phyloP scores from a whole-genome alignment of 2,329 filamentous ascomycete species.

The Ceratocystis harringtonii region DNA sequence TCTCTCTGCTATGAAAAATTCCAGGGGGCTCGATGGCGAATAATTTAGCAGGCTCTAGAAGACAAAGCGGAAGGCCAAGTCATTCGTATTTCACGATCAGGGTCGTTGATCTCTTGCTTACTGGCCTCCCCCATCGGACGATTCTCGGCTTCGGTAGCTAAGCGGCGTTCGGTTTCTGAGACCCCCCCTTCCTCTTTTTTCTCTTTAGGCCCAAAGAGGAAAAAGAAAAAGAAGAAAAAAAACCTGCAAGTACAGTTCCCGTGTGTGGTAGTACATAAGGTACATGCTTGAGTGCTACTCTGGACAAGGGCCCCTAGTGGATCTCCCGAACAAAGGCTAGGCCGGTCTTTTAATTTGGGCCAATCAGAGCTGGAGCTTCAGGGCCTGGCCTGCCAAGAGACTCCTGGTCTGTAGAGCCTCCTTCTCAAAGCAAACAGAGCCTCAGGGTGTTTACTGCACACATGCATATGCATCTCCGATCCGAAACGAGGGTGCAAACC shows the following conservation, averaged over 20 bases:
- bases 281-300: not conserved
- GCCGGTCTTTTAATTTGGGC: not conserved
- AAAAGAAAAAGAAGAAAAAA: not conserved
- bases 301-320: not conserved
- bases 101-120: too few species aligned
- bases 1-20: too few species aligned
- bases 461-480: too few species aligned
- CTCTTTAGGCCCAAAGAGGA: not conserved
- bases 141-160: slow-evolving; percentile 12
- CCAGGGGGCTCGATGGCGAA: too few species aligned
- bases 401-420: not conserved
- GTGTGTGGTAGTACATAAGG: not conserved
- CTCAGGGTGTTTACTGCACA: not conserved
- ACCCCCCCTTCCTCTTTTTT: not conserved
- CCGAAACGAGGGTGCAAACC: too few species aligned
- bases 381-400: not conserved
- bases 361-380: not conserved
- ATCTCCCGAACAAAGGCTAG: not conserved
- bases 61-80: too few species aligned
- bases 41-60: too few species aligned
- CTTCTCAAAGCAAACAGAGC: not conserved
- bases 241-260: not conserved
- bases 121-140: not conserved
- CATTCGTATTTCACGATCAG: too few species aligned
- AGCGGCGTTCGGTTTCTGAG: slow-evolving; percentile 9